Conservation (phyloP, 2,329 filamentous ascomycete species). For the Polytolypa hystricis region DNA sequence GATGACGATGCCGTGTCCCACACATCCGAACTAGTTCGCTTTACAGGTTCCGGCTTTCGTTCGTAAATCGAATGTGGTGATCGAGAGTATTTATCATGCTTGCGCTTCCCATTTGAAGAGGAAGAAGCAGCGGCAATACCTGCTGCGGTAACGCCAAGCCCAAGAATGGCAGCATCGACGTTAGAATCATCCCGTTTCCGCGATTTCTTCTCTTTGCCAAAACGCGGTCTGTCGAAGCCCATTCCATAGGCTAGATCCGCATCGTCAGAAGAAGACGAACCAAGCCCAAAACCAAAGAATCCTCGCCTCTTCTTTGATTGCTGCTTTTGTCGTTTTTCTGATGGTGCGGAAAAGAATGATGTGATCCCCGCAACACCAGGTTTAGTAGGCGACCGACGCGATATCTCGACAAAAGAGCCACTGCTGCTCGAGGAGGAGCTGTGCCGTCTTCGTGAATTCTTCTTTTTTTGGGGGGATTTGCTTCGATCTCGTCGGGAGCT, state of each 20-base stretch:
- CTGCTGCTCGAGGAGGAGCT: slow-evolving; percentile 37
- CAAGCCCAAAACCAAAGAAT: slow-evolving; percentile 49
- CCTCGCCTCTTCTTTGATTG: slow-evolving; percentile 30
- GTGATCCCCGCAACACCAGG: slow-evolving; percentile 44
- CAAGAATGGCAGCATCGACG: slow-evolving; percentile 38
- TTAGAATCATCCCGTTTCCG: slow-evolving; percentile 21
- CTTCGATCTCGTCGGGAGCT: slow-evolving; percentile 22
- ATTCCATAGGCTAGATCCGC: slow-evolving; percentile 58
- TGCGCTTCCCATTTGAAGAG: slow-evolving; percentile 23
- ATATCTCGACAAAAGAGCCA: slow-evolving; percentile 56
- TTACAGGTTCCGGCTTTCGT: not conserved
- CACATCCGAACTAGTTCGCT: slow-evolving; percentile 39
- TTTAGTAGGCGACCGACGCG: slow-evolving; percentile 41
- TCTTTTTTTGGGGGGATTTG: slow-evolving; percentile 24
- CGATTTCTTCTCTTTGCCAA: slow-evolving; percentile 25
- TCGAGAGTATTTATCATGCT: slow-evolving; percentile 24
- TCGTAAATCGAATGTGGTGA: slow-evolving; percentile 18
- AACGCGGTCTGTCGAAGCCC: slow-evolving; percentile 34
- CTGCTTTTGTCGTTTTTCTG: slow-evolving; percentile 36
- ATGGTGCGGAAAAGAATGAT: slow-evolving; percentile 53
- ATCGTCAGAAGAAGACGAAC: slow-evolving; percentile 57
- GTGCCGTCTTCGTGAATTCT: slow-evolving; percentile 10
- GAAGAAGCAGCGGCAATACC: slow-evolving; percentile 33
- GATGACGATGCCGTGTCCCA: slow-evolving; percentile 51
- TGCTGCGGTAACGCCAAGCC: slow-evolving; percentile 37